Base-by-base conservation (phyloP, 495 filamentous ascomycete species). In the Corynascus novoguineensis region DNA sequence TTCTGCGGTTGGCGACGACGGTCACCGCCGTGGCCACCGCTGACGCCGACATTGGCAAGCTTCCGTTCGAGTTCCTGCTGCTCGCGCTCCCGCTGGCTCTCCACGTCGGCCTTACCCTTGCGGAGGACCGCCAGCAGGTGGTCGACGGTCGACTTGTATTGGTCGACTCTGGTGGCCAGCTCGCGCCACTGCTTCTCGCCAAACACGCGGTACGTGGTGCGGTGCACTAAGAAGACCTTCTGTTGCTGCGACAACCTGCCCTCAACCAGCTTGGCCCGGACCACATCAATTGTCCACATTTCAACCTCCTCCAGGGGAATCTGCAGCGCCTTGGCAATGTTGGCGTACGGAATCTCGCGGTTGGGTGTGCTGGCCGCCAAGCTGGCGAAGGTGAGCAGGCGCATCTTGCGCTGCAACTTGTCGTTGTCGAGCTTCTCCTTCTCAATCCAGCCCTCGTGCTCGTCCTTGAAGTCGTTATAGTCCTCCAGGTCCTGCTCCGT, bases 161-260 rank as follows among this genome's bases (percentile, higher is more conserved):
- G 87, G 73, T 96, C 91, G 64, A 99, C 73, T 38, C 91, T 81
- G 31, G 84, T 85, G 62, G 88, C 89, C 21, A 99, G 84, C 77
- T 97, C 91, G 50, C 86, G 83, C 95, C 95, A 99, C 76, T 99
- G 93, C 79, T 92, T 95, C 81, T 96, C 88, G 56, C 89, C 89
- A 64, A 99, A 97, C 25, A 96, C 92, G 28, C 93, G 83, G 80
- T 97, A 96, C 54, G 90, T 95, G 60, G 88, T 89, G 58, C 90
- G 81, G 76, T 99, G 93, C 41, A 99, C 88, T 14, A 96, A 77
- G 80, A 99, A 97, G 27, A 90, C 86, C 67, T 90, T 83, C 60
- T 89, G 89, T 64, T 90, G 81, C 75, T 99, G 93, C 22, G 85
- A 89, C 49, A 99, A 80, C 72, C 93, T 92, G 59, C 93, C 93